Percentiles rank a stretch among this genome's conserved stretches.
Conservation (phyloP, 371 early-diverging fungal genomes). For the Batrachochytrium dendrobatidis region DNA sequence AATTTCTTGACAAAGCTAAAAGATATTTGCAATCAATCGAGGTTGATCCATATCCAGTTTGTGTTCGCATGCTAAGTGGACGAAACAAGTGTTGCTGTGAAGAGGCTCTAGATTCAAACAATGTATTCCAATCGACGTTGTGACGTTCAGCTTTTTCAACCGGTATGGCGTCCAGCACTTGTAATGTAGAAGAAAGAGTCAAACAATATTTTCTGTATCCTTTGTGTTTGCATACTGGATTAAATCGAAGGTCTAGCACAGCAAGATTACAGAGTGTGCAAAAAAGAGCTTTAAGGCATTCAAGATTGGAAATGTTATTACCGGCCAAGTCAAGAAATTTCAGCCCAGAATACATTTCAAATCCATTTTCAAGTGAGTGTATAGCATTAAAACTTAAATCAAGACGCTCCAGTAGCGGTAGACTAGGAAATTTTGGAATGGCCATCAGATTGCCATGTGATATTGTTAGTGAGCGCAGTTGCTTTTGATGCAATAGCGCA, state of each 20-base stretch:
- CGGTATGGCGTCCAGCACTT: conserved; percentile 23
- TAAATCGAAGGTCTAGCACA: conserved; percentile 28
- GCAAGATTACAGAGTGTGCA: not conserved
- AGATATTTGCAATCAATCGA: conserved; percentile 34
- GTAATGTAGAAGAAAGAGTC: conserved; percentile 6
- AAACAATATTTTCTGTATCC: conserved; percentile 22
- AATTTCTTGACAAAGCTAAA: conserved; percentile 7
- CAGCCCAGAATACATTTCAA: conserved; percentile 9
- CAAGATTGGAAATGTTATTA: conserved; percentile 17
- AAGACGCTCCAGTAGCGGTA: conserved; percentile 22
- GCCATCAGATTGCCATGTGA: conserved; percentile 18
- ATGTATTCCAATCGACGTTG: not conserved
- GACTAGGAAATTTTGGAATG: conserved; percentile 18
- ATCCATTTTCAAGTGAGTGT: not conserved
- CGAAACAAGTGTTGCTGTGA: conserved; percentile 37
- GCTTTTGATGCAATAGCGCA: conserved; percentile 12
- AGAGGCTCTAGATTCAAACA: conserved; percentile 24
- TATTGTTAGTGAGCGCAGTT: conserved; percentile 12
- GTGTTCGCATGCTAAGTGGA: conserved; percentile 36
- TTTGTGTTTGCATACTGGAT: conserved; percentile 28
- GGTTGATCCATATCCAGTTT: conserved; percentile 36
- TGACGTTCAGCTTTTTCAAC: not conserved
- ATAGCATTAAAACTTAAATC: conserved; percentile 36
- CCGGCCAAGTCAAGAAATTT: conserved; percentile 22
- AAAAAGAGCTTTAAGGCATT: conserved; percentile 10